phyloP scores from a whole-genome alignment of 2,329 filamentous ascomycete genomes.

The Fusarium haematococcum region DNA sequence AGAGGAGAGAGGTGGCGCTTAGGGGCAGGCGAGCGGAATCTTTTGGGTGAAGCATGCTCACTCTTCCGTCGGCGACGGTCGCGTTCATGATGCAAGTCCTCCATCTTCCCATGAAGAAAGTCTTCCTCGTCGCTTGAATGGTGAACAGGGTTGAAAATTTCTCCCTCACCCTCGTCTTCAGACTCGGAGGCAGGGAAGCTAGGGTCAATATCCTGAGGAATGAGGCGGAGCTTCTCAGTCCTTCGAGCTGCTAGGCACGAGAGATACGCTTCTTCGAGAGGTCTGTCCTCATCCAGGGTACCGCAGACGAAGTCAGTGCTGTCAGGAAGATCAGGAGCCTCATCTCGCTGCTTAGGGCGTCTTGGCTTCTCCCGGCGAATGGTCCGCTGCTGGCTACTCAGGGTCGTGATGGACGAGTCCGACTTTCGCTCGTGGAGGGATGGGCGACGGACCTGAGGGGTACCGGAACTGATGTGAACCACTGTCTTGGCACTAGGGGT shows the following conservation, averaged over 20 bases:
- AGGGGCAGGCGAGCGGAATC: slow-evolving; percentile 54
- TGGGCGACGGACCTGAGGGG: slow-evolving; percentile 48
- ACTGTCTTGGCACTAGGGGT: slow-evolving; percentile 58
- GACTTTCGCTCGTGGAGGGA: slow-evolving; percentile 64
- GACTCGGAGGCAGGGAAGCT: slow-evolving; percentile 96
- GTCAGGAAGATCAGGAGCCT: slow-evolving; percentile 88
- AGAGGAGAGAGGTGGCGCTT: slow-evolving; percentile 53
- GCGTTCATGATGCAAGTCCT: slow-evolving; percentile 71
- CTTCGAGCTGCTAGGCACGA: slow-evolving; percentile 85
- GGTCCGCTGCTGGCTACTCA: slow-evolving; percentile 51
- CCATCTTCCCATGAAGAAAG: slow-evolving; percentile 79
- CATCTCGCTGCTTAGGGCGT: slow-evolving; percentile 49
- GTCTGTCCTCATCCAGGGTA: slow-evolving; percentile 93
- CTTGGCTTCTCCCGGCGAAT: slow-evolving; percentile 45
- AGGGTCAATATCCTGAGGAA: slow-evolving; percentile 97
- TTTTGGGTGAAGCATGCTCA: slow-evolving; percentile 57
- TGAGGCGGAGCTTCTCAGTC: slow-evolving; percentile 81
- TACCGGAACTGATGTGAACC: slow-evolving; percentile 51
- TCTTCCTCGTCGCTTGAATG: slow-evolving; percentile 76
- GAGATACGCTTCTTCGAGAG: slow-evolving; percentile 93
- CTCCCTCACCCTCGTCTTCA: slow-evolving; percentile 85
- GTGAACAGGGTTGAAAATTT: slow-evolving; percentile 67
- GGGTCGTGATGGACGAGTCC: slow-evolving; percentile 70
- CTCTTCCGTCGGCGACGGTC: slow-evolving; percentile 66
- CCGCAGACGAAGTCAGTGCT: slow-evolving; percentile 99